phyloP scores from a whole-genome alignment of 2,329 filamentous ascomycete genomes.

The Clonostachys rhizophaga region DNA sequence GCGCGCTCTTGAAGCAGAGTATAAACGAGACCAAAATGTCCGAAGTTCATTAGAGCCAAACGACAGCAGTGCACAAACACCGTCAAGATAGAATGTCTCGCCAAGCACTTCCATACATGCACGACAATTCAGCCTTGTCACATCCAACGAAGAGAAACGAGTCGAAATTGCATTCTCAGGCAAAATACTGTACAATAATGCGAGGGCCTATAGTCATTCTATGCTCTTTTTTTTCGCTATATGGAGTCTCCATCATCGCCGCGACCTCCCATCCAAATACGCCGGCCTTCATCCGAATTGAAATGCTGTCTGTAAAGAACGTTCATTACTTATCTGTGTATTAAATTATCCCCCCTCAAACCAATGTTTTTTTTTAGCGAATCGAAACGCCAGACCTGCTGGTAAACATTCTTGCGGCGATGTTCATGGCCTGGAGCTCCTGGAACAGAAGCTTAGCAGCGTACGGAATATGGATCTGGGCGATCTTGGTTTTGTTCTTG shows the following conservation, averaged over 20 bases:
- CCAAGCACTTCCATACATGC: too few relatives aligned
- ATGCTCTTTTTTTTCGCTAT: not conserved
- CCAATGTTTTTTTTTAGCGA: constrained; percentile 34
- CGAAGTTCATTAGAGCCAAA: constrained; percentile 27
- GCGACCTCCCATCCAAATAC: too few relatives aligned
- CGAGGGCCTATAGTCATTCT: too few relatives aligned
- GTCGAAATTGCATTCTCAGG: too few relatives aligned
- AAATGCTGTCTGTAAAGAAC: constrained; percentile 3
- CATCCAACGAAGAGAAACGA: too few relatives aligned
- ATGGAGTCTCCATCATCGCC: constrained; percentile 2
- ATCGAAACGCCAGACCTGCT: constrained; percentile 73
- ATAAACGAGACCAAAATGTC: constrained; percentile 83
- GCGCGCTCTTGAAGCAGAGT: constrained; percentile 77
- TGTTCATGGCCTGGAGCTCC: constrained; percentile 97
- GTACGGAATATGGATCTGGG: constrained; percentile 96
- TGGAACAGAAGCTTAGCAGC: constrained; percentile 98
- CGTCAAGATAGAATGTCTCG: not conserved
- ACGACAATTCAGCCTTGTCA: too few relatives aligned
- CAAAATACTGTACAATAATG: too few relatives aligned
- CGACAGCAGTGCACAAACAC: not conserved
- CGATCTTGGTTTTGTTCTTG: constrained; percentile 99
- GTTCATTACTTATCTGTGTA: not conserved
- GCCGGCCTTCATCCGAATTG: too few relatives aligned
- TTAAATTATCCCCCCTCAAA: not conserved
- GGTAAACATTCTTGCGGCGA: constrained; percentile 95